Conservation (phyloP, 2,329 filamentous ascomycete genomes). For the Claviceps pazoutovae region DNA sequence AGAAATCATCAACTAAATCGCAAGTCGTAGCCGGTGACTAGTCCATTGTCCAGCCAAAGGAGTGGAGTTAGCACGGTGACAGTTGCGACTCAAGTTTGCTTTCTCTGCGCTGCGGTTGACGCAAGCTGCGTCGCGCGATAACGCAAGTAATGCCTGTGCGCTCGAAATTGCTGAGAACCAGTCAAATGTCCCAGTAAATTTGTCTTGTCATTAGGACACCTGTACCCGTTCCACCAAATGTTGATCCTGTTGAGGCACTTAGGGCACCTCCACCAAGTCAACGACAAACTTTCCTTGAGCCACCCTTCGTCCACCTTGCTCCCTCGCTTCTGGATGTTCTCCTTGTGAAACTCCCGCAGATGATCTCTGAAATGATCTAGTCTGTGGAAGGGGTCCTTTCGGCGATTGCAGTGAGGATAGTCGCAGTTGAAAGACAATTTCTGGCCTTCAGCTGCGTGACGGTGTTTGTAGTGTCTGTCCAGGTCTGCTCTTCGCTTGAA, state of each 20-base stretch:
- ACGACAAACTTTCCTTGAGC: conserved; percentile 24
- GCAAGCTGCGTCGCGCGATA: background rate
- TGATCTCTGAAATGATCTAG: conserved; percentile 45
- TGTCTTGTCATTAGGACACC: conserved; percentile 33
- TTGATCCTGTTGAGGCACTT: conserved; percentile 35
- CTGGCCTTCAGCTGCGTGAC: conserved; percentile 27
- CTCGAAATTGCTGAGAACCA: background rate
- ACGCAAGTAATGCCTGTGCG: too few relatives aligned
- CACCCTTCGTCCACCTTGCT: conserved; percentile 22
- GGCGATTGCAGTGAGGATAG: conserved; percentile 33
- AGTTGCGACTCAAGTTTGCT: too few relatives aligned
- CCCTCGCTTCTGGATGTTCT: conserved; percentile 37
- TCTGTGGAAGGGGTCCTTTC: conserved; percentile 33
- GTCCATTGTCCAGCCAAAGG: background rate
- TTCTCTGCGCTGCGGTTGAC: background rate
- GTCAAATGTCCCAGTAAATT: background rate
- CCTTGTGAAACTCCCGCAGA: conserved; percentile 39
- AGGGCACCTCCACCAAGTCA: conserved; percentile 39
- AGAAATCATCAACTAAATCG: background rate
- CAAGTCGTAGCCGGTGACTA: background rate
- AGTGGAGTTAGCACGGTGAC: background rate
- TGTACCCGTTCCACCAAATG: conserved; percentile 26
- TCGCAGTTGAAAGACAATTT: conserved; percentile 36
- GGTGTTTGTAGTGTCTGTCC: conserved; percentile 36
- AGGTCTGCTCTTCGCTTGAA: conserved; percentile 42